Base-by-base conservation (phyloP, 805 yeast genomes). In the Ogataea corticis region DNA sequence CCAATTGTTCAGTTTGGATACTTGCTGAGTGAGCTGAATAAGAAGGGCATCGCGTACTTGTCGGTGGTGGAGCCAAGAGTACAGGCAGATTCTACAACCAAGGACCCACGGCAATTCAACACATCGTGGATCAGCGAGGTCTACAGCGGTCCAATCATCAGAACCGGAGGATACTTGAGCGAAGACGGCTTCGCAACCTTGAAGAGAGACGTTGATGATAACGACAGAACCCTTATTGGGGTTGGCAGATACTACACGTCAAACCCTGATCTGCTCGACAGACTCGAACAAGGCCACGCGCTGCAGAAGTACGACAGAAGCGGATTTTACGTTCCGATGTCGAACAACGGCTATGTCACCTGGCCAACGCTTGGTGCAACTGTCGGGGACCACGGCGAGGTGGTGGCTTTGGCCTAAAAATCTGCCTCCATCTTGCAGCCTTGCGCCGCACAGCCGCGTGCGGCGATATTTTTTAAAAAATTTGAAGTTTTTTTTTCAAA, bases 61-160 rank as follows among this genome's bases (percentile, higher is more conserved):
- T 57, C 61, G 6, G 33, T 50, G 41, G 67, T 57, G 14, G 97
- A 90, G 55, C 83, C 81, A 1, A 90, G 82, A 31, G 96, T 88
- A 59, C 96, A 89, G 58, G 67, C 16, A 7, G 25, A 13, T 3
- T 46, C 42, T 25, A 21, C 25, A 9, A 19, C 38, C 31, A 12
- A 27, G 14, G 49, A 37, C 15, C 12, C 30, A 3, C 18, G 45
- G n/a, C 18, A 23, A 6, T 33, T 18, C 28, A 25, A 33, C 27
- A 33, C 27, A n/a, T 19, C 27, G 14, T 33, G 37, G 37, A 14
- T 33, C 11, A n/a, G 21, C 37, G 37, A 33, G 16, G 21, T 33
- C 25, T 11, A 50, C 48, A n/a, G 34, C 46, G 21, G 27, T 58
- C 51, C 33, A 25, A 16, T 33, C 33, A 21, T 27, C 41, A 54